Evolutionary conservation across 192 early-diverging fungal species (phyloP), one percentile per base, ranked within the genome.

Genomic region (Martensiomyces pterosporus): DNA sequence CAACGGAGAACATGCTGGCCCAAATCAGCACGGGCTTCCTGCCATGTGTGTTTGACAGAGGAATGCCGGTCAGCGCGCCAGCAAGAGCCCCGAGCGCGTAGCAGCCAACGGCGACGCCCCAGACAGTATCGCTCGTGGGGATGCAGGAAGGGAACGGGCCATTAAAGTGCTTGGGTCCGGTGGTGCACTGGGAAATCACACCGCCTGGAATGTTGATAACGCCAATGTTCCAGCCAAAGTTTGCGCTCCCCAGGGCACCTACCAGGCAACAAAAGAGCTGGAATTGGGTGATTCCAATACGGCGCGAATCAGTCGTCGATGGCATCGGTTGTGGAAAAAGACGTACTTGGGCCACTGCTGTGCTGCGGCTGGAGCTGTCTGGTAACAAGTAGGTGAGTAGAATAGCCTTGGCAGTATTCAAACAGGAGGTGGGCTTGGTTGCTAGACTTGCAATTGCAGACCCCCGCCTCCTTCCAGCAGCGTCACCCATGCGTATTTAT

Each of bases 11-110:
- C 9, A 83, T 37, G 56, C 85, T 90, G 52, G 67, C 76, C 46
- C 78, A 78, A 14, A 89, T 55, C 29, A 93, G 71, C 12, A 79
- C 58, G 12, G 76, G 59, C 32, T 76, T 75, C 23, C 87, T 79
- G 23, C 87, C 85, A 34, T 79, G 81, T 24, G 25, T 36, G 47
- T 79, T 61, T 2, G 82, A 63, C 34, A 79, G 67, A 16, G 57
- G 50, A 0, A 76, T 78, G 38, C 80, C 80, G 3, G 65, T 33
- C 9, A 87, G 49, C 25, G 75, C 85, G 9, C 87, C 87, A 15
- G 80, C 17, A 8, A 86, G 68, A 17, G 82, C 82, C 33, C 85
- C 87, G 37, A 79, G 29, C 2, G 80, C 68, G 54, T 72, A 80
- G 37, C 64, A 61, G 38, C 79, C 81, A 18, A 75, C 77, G 1